phyloP scores from a whole-genome alignment of 2,329 filamentous ascomycete species.

The Canariomyces notabilis region DNA sequence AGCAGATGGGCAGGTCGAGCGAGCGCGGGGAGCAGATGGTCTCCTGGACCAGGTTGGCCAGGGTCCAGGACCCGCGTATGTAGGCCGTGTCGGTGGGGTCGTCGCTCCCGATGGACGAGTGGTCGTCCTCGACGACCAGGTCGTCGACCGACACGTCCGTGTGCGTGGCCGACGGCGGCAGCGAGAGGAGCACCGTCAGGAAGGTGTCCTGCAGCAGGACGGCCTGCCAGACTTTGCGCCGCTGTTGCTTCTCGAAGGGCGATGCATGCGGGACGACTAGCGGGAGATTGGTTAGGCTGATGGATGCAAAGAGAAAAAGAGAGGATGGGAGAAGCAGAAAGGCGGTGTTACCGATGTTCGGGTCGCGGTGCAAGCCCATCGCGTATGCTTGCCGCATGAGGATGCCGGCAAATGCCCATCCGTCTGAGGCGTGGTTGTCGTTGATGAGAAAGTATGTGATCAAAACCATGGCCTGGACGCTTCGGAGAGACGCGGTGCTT shows the following conservation, averaged over 20 bases:
- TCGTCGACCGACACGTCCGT: constrained; percentile 75
- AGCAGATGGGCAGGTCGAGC: constrained; percentile 66
- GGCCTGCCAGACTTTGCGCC: constrained; percentile 77
- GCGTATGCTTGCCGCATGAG: constrained; percentile 74
- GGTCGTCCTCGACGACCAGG: constrained; percentile 57
- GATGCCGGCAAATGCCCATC: constrained; percentile 76
- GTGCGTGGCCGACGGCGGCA: constrained; percentile 73
- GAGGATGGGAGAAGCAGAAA: not conserved
- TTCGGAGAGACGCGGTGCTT: constrained; percentile 66
- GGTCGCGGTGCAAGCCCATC: constrained; percentile 75
- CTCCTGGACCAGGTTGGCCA: constrained; percentile 73
- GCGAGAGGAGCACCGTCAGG: constrained; percentile 68
- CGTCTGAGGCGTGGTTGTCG: constrained; percentile 77
- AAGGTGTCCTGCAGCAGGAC: constrained; percentile 79
- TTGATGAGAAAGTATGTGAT: constrained; percentile 81
- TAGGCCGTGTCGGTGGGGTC: constrained; percentile 65
- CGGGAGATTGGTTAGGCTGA: constrained; percentile 10
- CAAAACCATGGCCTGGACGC: constrained; percentile 77
- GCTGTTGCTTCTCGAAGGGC: constrained; percentile 69
- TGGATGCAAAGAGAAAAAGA: constrained; percentile 14
- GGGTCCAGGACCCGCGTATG: constrained; percentile 70
- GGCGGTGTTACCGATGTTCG: constrained; percentile 56
- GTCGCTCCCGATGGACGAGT: constrained; percentile 50
- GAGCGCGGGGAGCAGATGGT: constrained; percentile 71
- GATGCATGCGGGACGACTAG: constrained; percentile 62